Percentiles rank a stretch among this genome's conserved stretches.
Evolutionary conservation across 1,139 yeast species (phyloP).

Genomic region (Eremothecium gossypii): DNA sequence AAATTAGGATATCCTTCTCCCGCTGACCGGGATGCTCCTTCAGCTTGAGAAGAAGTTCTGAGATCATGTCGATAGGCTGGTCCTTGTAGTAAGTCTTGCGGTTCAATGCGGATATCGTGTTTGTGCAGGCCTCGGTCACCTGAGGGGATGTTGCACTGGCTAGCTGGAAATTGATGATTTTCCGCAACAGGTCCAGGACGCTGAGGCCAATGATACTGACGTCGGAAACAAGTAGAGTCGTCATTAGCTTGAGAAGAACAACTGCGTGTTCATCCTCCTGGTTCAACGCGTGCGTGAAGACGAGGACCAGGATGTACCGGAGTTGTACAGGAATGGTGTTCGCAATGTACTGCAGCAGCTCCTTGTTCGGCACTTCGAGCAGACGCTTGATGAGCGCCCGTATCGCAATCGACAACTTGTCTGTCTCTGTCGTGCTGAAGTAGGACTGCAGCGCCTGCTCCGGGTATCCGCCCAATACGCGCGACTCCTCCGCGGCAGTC

Average conservation of each 20-base stretch:
- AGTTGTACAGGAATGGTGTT: slow-evolving; percentile 84
- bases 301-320: slow-evolving; percentile 56
- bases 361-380: slow-evolving; percentile 28
- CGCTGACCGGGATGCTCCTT: slow-evolving; percentile 12
- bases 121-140: slow-evolving; percentile 20
- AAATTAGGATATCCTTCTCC: slow-evolving; percentile 14
- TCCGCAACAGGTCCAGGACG: slow-evolving; percentile 70
- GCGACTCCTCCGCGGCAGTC: slow-evolving; percentile 17
- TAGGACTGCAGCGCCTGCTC: slow-evolving; percentile 39
- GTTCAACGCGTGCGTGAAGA: slow-evolving; percentile 32
- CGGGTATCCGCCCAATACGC: slow-evolving; percentile 28
- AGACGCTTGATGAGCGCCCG: slow-evolving; percentile 36
- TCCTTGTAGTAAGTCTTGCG: slow-evolving; percentile 28
- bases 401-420: slow-evolving; percentile 42
- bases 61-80: slow-evolving; percentile 28
- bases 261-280: slow-evolving; percentile 32
- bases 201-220: slow-evolving; percentile 85
- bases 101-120: slow-evolving; percentile 25
- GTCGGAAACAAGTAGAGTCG: slow-evolving; percentile 63
- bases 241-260: slow-evolving; percentile 44
- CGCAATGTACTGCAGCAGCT: slow-evolving; percentile 54
- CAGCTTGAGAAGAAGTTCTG: slow-evolving; percentile 23
- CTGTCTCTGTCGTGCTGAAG: slow-evolving; percentile 43
- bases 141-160: slow-evolving; percentile 26
- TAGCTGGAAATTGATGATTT: slow-evolving; percentile 52